Conservation (phyloP, 306 rosid species). For the Spatholobus suberectus region DNA sequence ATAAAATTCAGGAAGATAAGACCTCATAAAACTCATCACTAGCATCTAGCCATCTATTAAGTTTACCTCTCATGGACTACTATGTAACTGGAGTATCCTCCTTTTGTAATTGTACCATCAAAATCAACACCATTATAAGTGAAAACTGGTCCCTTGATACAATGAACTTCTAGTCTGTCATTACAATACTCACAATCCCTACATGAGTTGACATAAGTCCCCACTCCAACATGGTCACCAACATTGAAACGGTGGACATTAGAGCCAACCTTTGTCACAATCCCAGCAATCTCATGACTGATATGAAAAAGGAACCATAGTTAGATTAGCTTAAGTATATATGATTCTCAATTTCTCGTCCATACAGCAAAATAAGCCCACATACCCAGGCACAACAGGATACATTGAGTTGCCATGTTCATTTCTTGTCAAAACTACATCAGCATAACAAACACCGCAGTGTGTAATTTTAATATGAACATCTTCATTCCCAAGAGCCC, state of each 20-base stretch:
- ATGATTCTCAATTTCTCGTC: neutral
- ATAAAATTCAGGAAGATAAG: neutral
- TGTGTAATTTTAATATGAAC: constrained; percentile 73
- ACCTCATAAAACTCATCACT: neutral
- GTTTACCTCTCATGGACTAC: constrained; percentile 78
- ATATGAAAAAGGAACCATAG: neutral
- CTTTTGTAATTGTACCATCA: constrained; percentile 83
- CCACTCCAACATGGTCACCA: constrained; percentile 90
- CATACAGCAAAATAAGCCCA: neutral
- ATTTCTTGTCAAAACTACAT: constrained; percentile 68
- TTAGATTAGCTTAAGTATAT: constrained; percentile 16
- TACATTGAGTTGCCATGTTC: constrained; percentile 61
- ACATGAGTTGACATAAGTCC: constrained; percentile 83
- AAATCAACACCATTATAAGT: constrained; percentile 72
- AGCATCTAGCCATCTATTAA: neutral
- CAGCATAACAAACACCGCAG: constrained; percentile 86
- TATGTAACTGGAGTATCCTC: constrained; percentile 79
- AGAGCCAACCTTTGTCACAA: constrained; percentile 72
- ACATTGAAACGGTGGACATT: constrained; percentile 63
- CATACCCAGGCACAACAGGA: constrained; percentile 83
- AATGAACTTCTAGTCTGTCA: constrained; percentile 57
- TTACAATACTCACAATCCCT: constrained; percentile 76
- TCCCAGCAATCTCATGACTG: constrained; percentile 88
- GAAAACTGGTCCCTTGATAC: constrained; percentile 53
- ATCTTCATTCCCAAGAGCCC: constrained; percentile 69